phyloP scores from a whole-genome alignment of 148 eudicot genomes.

The Rhododendron griersonianum region DNA sequence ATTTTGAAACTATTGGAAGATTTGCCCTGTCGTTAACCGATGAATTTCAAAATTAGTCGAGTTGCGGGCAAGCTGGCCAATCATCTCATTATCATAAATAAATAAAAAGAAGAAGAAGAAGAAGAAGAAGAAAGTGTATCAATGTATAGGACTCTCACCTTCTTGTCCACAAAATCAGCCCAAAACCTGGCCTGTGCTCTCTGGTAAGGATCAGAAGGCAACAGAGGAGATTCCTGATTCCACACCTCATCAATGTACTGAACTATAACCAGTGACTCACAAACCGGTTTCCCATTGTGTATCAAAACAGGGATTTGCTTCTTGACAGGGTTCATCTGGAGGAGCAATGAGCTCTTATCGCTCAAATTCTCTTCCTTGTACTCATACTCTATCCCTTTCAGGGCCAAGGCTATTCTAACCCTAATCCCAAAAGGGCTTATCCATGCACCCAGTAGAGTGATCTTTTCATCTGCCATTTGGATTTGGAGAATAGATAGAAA shows the following conservation, averaged over 20 bases:
- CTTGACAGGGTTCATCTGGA: conserved; percentile 45
- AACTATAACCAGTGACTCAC: conserved; percentile 34
- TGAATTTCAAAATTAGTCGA: no score
- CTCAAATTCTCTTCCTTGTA: conserved; percentile 29
- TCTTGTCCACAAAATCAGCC: conserved; percentile 43
- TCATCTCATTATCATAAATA: no score
- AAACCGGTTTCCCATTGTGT: conserved; percentile 39
- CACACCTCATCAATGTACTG: conserved; percentile 52
- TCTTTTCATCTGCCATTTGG: conserved; percentile 8
- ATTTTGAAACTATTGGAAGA: no score
- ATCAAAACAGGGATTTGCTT: conserved; percentile 43
- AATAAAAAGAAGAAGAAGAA: no score
- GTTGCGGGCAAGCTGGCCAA: no score
- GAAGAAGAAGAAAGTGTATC: not conserved
- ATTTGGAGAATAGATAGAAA: not conserved
- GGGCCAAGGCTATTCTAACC: conserved; percentile 36
- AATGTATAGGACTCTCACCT: not conserved
- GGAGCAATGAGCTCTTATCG: conserved; percentile 27
- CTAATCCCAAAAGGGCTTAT: conserved; percentile 39
- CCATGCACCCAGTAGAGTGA: conserved; percentile 19
- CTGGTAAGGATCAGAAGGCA: conserved; percentile 35
- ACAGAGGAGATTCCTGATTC: conserved; percentile 19
- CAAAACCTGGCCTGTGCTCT: conserved; percentile 43
- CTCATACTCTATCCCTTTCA: conserved; percentile 34
- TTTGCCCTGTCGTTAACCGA: no score